These are phyloP conservation scores for Onygenales sp. DNA, from an alignment of 2,329 filamentous ascomycete genomes.

Conservation along the genomic window DNA sequence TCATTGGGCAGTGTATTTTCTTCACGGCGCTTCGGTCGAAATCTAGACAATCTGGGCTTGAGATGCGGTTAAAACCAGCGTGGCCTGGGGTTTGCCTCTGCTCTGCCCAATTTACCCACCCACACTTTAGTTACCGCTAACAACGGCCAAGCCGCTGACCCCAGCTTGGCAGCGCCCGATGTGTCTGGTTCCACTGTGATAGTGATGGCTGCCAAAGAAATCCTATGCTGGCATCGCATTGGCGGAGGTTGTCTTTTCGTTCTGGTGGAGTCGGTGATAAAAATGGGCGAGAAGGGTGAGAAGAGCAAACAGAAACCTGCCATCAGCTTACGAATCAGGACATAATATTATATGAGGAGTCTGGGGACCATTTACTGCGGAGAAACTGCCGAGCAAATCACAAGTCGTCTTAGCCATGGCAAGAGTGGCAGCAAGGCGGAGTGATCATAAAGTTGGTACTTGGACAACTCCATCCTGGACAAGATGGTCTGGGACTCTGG, in stretches of 20 bases:
- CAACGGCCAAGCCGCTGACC: background rate
- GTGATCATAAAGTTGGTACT: too few relatives aligned
- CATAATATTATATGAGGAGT: too few relatives aligned
- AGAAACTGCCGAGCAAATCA: too few relatives aligned
- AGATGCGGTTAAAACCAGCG: background rate
- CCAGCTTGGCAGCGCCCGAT: background rate
- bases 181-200: background rate
- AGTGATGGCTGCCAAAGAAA: background rate
- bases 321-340: too few relatives aligned
- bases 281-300: background rate
- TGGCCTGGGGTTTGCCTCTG: too few relatives aligned
- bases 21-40: background rate
- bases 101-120: background rate
- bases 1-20: background rate
- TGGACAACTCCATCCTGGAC: too few relatives aligned
- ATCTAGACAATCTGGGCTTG: background rate
- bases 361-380: too few relatives aligned
- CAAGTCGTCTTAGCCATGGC: too few relatives aligned
- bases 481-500: too few relatives aligned
- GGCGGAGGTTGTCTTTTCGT: background rate
- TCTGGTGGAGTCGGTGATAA: background rate
- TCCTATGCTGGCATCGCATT: background rate
- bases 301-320: too few relatives aligned
- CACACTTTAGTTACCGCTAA: background rate
- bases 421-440: too few relatives aligned